phyloP scores from a whole-genome alignment of 257 asterid species.

The Striga asiatica region DNA sequence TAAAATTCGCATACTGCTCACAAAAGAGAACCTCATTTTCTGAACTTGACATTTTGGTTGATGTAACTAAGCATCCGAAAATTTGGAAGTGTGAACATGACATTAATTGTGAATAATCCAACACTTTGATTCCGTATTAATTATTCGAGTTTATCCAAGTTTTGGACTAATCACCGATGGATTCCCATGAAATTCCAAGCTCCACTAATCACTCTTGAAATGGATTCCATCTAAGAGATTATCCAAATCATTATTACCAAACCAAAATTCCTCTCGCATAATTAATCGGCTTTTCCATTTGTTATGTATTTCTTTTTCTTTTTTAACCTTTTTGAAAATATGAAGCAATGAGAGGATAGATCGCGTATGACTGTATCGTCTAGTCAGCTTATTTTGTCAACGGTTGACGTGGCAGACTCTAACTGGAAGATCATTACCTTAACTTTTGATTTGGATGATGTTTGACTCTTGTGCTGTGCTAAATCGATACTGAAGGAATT shows the following conservation, averaged over 20 bases:
- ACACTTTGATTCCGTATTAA: background rate
- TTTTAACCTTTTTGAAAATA: background rate
- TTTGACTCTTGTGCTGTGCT: too few species aligned
- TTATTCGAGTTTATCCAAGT: background rate
- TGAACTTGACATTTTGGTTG: too few species aligned
- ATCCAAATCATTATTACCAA: background rate
- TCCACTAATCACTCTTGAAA: conserved; percentile 1
- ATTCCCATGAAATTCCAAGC: background rate
- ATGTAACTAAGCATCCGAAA: too few species aligned
- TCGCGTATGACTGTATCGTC: conserved; percentile 13
- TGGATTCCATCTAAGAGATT: background rate
- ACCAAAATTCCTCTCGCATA: background rate
- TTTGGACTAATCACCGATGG: background rate
- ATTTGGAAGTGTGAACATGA: too few species aligned
- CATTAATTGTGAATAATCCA: too few species aligned
- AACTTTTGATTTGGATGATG: background rate
- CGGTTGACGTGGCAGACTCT: conserved; percentile 13
- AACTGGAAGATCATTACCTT: conserved; percentile 2
- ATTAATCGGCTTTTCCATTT: background rate
- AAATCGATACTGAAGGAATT: too few species aligned
- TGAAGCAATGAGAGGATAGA: conserved; percentile 22
- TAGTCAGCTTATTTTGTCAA: background rate
- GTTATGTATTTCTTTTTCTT: background rate
- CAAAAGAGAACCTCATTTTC: too few species aligned
- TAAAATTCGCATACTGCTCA: too few species aligned